These are phyloP conservation scores for Gamsiella multidivaricata DNA, from an alignment of 192 early-diverging fungal species.

Conservation along the genomic window DNA sequence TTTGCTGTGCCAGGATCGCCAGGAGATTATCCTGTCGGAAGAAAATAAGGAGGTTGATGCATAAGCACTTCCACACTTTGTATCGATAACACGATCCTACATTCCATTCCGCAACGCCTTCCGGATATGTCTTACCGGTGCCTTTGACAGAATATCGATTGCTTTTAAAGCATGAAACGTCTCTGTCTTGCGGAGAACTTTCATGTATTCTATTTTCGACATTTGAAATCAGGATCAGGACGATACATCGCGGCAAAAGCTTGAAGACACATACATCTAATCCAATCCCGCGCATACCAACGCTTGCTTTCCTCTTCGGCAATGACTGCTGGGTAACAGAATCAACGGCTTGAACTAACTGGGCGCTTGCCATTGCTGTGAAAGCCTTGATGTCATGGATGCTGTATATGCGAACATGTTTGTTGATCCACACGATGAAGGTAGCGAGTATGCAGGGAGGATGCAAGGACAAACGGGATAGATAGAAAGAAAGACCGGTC, in stretches of 20 bases:
- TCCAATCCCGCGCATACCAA: slow-evolving; percentile 29
- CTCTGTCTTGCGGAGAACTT: slow-evolving; percentile 26
- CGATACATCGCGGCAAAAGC: neutral
- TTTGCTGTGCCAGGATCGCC: slow-evolving; percentile 43
- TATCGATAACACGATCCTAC: too few species aligned
- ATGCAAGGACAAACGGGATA: neutral
- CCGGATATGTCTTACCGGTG: slow-evolving; percentile 66
- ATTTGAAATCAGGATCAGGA: neutral
- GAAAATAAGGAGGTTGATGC: too few species aligned
- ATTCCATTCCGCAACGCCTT: too few species aligned
- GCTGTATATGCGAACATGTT: slow-evolving; percentile 4
- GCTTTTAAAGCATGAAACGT: slow-evolving; percentile 53
- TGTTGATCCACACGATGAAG: neutral
- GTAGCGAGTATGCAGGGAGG: neutral
- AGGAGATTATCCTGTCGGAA: slow-evolving; percentile 42
- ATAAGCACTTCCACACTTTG: too few species aligned
- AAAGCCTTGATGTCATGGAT: slow-evolving; percentile 52
- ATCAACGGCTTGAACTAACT: slow-evolving; percentile 32
- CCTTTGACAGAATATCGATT: slow-evolving; percentile 59
- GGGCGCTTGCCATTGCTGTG: slow-evolving; percentile 45
- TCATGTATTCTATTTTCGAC: slow-evolving; percentile 39
- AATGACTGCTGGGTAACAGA: slow-evolving; percentile 26
- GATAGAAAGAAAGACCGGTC: neutral
- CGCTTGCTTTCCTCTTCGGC: slow-evolving; percentile 16
- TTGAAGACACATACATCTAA: neutral